Evolutionary conservation across 495 filamentous ascomycete genomes (phyloP), one percentile per base, ranked within the genome.

Genomic region (Aspergillus nidulans): DNA sequence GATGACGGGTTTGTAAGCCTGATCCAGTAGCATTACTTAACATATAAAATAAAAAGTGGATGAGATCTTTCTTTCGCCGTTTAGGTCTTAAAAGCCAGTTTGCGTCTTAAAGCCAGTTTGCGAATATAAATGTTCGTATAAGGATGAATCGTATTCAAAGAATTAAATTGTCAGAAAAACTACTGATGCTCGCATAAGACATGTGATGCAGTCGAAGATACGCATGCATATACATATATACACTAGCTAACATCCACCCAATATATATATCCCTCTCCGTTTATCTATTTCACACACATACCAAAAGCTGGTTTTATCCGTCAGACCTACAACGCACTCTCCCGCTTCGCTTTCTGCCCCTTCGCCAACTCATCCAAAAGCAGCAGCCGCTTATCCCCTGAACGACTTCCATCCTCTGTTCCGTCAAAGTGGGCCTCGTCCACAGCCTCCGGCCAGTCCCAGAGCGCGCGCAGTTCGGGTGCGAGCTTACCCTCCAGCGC

Each of bases 361-460:
- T 68, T 74, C 6, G 69, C 74, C 63, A 77, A 60, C 61, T 78
- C 77, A 8, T 72, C 69, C 46, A 62, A 66, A 48, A 76, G 46
- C 24, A 59, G 56, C 55, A 71, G 53, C 24, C 65, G 59, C 44
- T 68, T 73, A 42, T 46, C 57, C 4, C 60, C 61, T 38, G 56
- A 61, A 54, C 65, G 54, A 58, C 64, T 72, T 50, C 73, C 71
- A 70, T 95, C 91, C 57, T 83, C 76, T 3, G 81, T 85, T 48
- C 72, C 79, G 25, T 76, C 65, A 52, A 69, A 73, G 19, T 70
- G 40, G 21, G 54, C 60, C 25, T 55, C 63, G 1, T 56, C 69
- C 21, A 69, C 59, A 30, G 57, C 60, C 24, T 64, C 65, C 44
- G 72, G 73, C 90, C 89, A 95, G 41, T 62, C 65, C 91, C 91